A percentile compares a stretch with the other conserved stretches of the same genome.
phyloP scores from a whole-genome alignment of 768 basidiomycete species.

The Suillus plorans region DNA sequence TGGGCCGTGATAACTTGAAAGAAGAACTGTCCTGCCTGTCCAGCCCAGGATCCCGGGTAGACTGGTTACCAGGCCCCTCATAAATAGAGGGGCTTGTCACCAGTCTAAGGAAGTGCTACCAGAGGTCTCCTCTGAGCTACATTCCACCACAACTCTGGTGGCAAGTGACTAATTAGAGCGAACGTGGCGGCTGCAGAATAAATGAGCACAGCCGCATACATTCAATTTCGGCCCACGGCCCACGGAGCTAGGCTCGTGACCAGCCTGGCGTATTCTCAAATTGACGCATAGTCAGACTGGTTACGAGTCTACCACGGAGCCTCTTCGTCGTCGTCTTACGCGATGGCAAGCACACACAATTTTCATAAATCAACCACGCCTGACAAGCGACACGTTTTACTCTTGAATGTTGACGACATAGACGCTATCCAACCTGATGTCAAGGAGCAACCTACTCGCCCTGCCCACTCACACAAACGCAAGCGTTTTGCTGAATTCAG shows the following conservation, averaged over 20 bases:
- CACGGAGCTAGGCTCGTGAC: no score
- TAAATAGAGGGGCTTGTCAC: no score
- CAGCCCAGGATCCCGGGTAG: not conserved
- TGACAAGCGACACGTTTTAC: conserved; percentile 26
- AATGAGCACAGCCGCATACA: conserved; percentile 14
- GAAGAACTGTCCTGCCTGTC: not conserved
- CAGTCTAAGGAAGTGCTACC: no score
- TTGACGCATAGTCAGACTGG: no score
- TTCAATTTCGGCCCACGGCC: no score
- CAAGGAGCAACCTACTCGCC: conserved; percentile 1
- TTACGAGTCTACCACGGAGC: no score
- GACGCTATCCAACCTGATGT: not conserved
- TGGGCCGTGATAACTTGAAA: conserved; percentile 19
- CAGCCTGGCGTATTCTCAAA: no score
- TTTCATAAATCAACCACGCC: not conserved
- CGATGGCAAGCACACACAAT: not conserved
- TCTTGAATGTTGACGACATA: conserved; percentile 16
- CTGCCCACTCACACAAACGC: conserved; percentile 7
- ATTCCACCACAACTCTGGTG: no score
- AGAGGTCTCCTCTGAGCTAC: no score
- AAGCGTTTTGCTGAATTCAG: conserved; percentile 15
- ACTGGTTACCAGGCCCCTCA: no score
- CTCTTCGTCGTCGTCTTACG: not conserved
- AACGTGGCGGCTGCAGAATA: not conserved
- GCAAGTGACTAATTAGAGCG: not conserved